Conservation (phyloP, 148 eudicot genomes). For the Pharnaceum exiguum region DNA sequence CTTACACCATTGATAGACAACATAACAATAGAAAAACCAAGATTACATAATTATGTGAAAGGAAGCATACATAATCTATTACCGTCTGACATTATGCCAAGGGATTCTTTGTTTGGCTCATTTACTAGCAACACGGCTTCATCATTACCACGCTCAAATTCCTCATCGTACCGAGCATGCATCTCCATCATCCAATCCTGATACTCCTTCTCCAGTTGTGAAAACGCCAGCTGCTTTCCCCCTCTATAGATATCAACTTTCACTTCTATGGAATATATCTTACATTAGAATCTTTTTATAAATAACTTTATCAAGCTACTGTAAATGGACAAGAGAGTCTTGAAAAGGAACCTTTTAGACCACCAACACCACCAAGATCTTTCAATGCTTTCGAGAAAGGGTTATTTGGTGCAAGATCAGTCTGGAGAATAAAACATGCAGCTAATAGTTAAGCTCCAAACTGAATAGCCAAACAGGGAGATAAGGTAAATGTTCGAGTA, state of each 20-base stretch:
- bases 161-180: slow-evolving; percentile 65
- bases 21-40: too few species aligned
- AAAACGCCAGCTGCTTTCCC: slow-evolving; percentile 40
- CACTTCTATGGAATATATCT: too few species aligned
- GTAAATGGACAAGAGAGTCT: neutral
- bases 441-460: neutral
- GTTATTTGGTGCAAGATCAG: slow-evolving; percentile 60
- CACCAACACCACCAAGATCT: slow-evolving; percentile 43
- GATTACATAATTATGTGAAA: too few species aligned
- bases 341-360: slow-evolving; percentile 31
- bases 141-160: slow-evolving; percentile 45
- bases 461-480: slow-evolving; percentile 6
- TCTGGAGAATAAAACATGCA: slow-evolving; percentile 30
- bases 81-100: slow-evolving; percentile 49
- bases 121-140: slow-evolving; percentile 34
- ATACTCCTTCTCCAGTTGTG: slow-evolving; percentile 51
- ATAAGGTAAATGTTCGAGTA: too few species aligned
- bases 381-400: slow-evolving; percentile 59
- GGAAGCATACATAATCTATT: too few species aligned
- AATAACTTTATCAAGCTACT: neutral
- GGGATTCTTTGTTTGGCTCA: slow-evolving; percentile 39
- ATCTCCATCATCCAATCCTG: slow-evolving; percentile 57
- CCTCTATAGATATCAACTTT: slow-evolving; percentile 25
- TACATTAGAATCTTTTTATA: neutral
- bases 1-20: too few species aligned